Percentiles rank a stretch among this genome's conserved stretches.
Conservation (phyloP, 306 rosid genomes). For the Mimosa pudica region DNA sequence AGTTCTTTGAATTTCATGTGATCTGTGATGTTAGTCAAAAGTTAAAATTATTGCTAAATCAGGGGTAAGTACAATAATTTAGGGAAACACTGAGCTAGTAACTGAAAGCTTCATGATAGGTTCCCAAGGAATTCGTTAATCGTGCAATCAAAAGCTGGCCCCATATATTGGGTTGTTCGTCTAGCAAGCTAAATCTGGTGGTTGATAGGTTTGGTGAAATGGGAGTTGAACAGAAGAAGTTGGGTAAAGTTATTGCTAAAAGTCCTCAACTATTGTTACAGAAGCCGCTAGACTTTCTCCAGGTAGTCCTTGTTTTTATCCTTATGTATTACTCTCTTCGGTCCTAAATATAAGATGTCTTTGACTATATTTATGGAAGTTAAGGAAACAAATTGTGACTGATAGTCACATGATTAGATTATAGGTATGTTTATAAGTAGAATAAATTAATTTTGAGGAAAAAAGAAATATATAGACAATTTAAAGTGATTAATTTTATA, state of each 20-base stretch:
- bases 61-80: conserved; percentile 22
- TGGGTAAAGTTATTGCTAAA: conserved; percentile 65
- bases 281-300: conserved; percentile 66
- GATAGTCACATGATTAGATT: too few species aligned
- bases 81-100: conserved; percentile 17
- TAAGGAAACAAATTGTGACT: too few species aligned
- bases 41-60: neutral
- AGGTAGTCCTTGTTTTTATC: conserved; percentile 57
- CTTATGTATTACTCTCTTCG: neutral
- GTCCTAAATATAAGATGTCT: too few species aligned
- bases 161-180: conserved; percentile 76
- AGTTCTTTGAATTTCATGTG: neutral
- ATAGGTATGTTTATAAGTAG: too few species aligned
- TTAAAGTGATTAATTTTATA: too few species aligned
- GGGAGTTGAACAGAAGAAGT: conserved; percentile 65
- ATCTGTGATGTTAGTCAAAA: neutral
- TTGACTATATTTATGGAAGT: too few species aligned
- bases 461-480: too few species aligned
- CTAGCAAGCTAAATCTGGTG: conserved; percentile 66
- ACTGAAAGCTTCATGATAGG: conserved; percentile 50
- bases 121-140: conserved; percentile 51
- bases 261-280: conserved; percentile 77
- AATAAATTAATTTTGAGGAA: too few species aligned
- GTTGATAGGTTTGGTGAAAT: conserved; percentile 60
- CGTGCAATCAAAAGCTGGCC: conserved; percentile 84